Evolutionary conservation across 306 rosid species (phyloP), one percentile per base, ranked within the genome.

Genomic region (Lupinus albus): DNA sequence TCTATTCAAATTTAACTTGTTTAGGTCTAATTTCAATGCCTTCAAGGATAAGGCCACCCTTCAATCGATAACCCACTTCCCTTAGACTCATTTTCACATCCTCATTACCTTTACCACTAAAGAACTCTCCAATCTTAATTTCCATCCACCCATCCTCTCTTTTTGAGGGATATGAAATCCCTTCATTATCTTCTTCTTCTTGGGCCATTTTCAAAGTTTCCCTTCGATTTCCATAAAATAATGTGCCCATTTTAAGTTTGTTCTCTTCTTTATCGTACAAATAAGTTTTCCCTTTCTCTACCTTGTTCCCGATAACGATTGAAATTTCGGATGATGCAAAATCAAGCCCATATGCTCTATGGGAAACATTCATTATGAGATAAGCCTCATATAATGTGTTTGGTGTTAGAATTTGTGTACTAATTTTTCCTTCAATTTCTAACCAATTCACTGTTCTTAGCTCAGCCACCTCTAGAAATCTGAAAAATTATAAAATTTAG

Each of bases 71-170:
- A 8, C 90, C 80, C 7, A 76, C 57, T 36, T 89, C 96, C 65
- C n/a, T 77, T 0, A 86, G 8, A 64, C 76, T 75, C 83, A 86
- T 82, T 11, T 51, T 64, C 18, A 89, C 75, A 47, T 84, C 76
- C 1, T 86, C 76, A 17, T 86, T 84, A 2, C 6, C 28, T 52
- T 82, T 78, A 0, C 72, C 85, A 4, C 14, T 77, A 11, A 72
- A 80, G 45, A 89, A 86, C 50, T 79, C 80, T 0, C 96, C 96
- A 2, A 89, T 21, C 73, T 86, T 79, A 49, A 89, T 77, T 79
- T 89, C 96, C 86, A 72, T 72, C 96, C 96, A 88, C 7, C 86
- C 89, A 55, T 82, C 91, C 0, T 68, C 77, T 71, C 95, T 84
- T 11, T 78, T 41, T 0, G 1, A 11, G 0, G 81, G 64, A 11